Conservation (phyloP, 768 basidiomycete genomes). For the Trametes cubensis region DNA sequence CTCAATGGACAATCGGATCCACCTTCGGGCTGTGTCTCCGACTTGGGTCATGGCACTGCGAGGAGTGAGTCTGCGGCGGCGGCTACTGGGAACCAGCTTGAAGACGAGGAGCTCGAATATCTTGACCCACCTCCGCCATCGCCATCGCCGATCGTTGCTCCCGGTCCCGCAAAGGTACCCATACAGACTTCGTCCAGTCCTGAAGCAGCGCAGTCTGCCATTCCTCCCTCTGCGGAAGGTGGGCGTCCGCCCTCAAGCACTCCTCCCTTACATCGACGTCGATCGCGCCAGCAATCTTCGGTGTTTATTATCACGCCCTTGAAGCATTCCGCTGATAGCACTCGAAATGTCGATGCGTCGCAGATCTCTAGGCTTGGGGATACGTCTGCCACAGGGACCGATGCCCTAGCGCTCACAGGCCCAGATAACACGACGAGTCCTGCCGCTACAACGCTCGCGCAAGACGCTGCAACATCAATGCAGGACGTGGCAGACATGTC, state of each 20-base stretch:
- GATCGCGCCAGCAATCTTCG: neutral
- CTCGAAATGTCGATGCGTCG: no score
- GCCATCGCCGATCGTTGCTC: neutral
- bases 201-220: no score
- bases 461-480: neutral
- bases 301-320: slow-evolving; percentile 3
- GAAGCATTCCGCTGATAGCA: neutral
- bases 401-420: neutral
- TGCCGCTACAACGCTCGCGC: neutral
- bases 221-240: neutral
- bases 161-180: neutral
- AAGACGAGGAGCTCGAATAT: slow-evolving; percentile 3
- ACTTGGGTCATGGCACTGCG: neutral
- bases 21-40: neutral
- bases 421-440: neutral
- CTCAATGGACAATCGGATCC: neutral
- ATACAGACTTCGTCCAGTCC: no score
- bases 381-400: no score
- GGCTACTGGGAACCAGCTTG: no score
- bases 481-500: neutral
- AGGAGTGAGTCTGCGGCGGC: neutral
- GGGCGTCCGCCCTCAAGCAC: neutral
- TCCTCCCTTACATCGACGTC: neutral
- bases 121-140: neutral
- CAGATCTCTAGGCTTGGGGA: no score